Conservation (phyloP, 805 yeast species). For the Wickerhamiella occidentalis region DNA sequence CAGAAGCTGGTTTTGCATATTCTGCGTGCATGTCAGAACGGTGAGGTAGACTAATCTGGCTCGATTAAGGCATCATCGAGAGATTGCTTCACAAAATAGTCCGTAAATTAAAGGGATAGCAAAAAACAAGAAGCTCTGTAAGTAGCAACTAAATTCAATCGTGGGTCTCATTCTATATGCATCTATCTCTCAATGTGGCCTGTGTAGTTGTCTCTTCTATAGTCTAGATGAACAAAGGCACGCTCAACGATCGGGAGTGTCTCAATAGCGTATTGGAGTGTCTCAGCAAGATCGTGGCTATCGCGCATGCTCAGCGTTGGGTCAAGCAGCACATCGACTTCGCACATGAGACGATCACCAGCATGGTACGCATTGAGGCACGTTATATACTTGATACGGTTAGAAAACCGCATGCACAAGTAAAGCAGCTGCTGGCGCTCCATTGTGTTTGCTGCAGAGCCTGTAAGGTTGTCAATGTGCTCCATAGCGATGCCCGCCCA, state of each 20-base stretch:
- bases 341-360: conserved; percentile 66
- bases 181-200: conserved; percentile 27
- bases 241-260: conserved; percentile 67
- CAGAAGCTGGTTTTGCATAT: conserved; percentile 32
- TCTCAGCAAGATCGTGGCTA: conserved; percentile 69
- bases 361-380: conserved; percentile 63
- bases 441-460: conserved; percentile 50
- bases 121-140: no score
- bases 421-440: conserved; percentile 59
- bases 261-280: conserved; percentile 68
- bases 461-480: conserved; percentile 64
- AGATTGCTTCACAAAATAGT: no score
- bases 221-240: conserved; percentile 69
- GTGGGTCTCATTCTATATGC: no score
- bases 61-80: no score
- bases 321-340: conserved; percentile 57
- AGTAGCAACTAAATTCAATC: no score
- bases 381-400: conserved; percentile 49
- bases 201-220: conserved; percentile 29
- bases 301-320: conserved; percentile 44
- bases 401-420: conserved; percentile 56
- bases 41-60: no score
- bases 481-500: conserved; percentile 59
- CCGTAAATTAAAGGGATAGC: no score
- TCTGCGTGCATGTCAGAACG: conserved; percentile 49